A percentile compares a stretch with the other conserved stretches of the same genome.
Evolutionary conservation across 2,329 filamentous ascomycete genomes (phyloP).

Genomic region (Podosphaera fusca): DNA sequence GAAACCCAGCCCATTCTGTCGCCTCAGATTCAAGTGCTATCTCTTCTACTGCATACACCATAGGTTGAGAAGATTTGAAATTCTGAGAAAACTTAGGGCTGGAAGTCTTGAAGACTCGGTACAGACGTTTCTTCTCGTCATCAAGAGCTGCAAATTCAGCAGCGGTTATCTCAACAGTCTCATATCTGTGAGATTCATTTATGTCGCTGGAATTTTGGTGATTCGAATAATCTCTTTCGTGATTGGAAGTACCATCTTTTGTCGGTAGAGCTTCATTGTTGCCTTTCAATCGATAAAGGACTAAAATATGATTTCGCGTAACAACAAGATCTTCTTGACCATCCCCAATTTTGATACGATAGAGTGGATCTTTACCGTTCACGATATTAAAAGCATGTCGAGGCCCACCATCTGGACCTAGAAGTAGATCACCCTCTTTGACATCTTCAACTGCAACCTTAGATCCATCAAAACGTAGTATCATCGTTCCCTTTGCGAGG

Average conservation of each 20-base stretch:
- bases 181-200: constrained; percentile 10
- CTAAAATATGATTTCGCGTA: constrained; percentile 25
- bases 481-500: constrained; percentile 16
- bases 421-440: constrained; percentile 24
- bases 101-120: constrained; percentile 18
- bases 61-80: neutral
- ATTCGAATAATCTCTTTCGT: constrained; percentile 13
- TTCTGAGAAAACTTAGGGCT: constrained; percentile 14
- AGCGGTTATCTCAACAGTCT: constrained; percentile 24
- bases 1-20: constrained; percentile 27
- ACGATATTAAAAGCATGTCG: constrained; percentile 27
- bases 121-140: constrained; percentile 17
- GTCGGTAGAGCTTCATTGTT: neutral
- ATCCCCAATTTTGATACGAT: constrained; percentile 21
- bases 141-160: constrained; percentile 21
- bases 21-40: constrained; percentile 21
- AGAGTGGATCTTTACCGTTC: constrained; percentile 23
- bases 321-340: constrained; percentile 25
- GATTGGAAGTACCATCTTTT: neutral
- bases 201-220: neutral
- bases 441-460: constrained; percentile 25
- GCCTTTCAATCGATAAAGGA: constrained; percentile 17
- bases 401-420: constrained; percentile 24
- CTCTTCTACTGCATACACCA: constrained; percentile 19
- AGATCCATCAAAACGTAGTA: constrained; percentile 22